Evolutionary conservation across 768 basidiomycete genomes (phyloP).

Genomic region (Agaricus subrufescens): DNA sequence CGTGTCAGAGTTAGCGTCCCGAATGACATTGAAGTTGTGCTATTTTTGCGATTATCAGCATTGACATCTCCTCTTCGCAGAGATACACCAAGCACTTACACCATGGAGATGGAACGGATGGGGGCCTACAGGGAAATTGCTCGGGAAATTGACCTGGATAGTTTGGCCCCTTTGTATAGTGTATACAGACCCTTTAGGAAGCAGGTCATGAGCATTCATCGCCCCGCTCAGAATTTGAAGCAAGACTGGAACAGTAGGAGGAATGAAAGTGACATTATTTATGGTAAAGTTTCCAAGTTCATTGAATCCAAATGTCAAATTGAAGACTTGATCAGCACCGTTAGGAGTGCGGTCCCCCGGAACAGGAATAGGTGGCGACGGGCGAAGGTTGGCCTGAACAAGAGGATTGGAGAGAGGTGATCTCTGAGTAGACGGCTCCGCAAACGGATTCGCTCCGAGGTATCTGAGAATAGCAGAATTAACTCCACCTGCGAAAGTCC

Average conservation of each 20-base stretch:
- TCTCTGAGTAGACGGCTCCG: conserved; percentile 28
- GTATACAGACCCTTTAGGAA: conserved; percentile 46
- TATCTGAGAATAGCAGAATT: conserved; percentile 50
- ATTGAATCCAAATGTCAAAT: conserved; percentile 24
- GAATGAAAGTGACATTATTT: conserved; percentile 1
- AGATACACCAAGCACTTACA: conserved; percentile 13
- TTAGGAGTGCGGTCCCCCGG: conserved; percentile 30
- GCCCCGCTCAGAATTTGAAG: conserved; percentile 58
- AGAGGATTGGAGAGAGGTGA: conserved; percentile 18
- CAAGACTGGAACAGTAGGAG: conserved; percentile 37
- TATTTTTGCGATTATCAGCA: conserved; percentile 11
- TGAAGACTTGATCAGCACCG: conserved; percentile 36
- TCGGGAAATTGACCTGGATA: conserved; percentile 27
- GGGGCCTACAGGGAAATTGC: conserved; percentile 31
- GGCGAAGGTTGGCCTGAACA: conserved; percentile 37
- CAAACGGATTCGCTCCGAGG: conserved; percentile 29
- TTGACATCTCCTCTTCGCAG: background rate
- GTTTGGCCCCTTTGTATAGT: conserved; percentile 39
- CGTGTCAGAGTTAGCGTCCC: conserved; percentile 26
- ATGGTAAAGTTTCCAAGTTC: background rate
- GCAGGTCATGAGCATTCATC: conserved; percentile 36
- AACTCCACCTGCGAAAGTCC: conserved; percentile 28
- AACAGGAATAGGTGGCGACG: conserved; percentile 23
- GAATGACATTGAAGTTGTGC: conserved; percentile 42
- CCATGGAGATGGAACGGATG: conserved; percentile 38